phyloP scores from a whole-genome alignment of 768 basidiomycete genomes.

The Lentinula sp. region DNA sequence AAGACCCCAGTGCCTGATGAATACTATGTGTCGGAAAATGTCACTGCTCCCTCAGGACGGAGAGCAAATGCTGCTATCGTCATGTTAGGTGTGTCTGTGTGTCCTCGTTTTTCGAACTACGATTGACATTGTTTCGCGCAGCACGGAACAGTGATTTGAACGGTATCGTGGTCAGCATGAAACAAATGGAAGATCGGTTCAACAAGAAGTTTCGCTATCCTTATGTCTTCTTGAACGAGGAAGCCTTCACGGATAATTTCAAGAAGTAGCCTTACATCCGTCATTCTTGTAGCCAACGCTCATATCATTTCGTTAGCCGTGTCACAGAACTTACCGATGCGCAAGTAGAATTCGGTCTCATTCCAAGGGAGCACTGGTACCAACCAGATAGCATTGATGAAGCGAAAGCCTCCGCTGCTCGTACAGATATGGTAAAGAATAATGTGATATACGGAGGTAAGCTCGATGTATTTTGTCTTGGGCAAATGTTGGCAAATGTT shows the following conservation, averaged over 20 bases:
- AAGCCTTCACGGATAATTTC: slow-evolving; percentile 66
- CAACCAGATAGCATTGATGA: slow-evolving; percentile 81
- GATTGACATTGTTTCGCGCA: slow-evolving; percentile 12
- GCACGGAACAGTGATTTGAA: slow-evolving; percentile 58
- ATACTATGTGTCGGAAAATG: slow-evolving; percentile 41
- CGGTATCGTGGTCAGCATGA: slow-evolving; percentile 58
- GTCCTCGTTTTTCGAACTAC: not conserved
- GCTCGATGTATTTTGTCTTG: slow-evolving; percentile 8
- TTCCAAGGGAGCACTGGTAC: slow-evolving; percentile 71
- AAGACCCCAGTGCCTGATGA: slow-evolving; percentile 54
- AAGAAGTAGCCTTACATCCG: slow-evolving; percentile 39
- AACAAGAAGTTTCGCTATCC: slow-evolving; percentile 84
- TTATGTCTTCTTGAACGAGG: slow-evolving; percentile 85
- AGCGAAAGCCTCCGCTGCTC: slow-evolving; percentile 50
- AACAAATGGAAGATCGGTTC: slow-evolving; percentile 83
- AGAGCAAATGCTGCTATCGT: slow-evolving; percentile 84
- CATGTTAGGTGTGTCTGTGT: slow-evolving; percentile 45
- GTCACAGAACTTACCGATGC: slow-evolving; percentile 55
- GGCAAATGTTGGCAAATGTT: not conserved
- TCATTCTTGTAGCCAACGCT: not conserved
- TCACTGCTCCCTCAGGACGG: slow-evolving; percentile 32
- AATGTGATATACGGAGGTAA: slow-evolving; percentile 64
- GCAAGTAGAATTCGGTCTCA: slow-evolving; percentile 68
- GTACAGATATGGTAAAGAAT: slow-evolving; percentile 65
- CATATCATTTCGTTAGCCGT: slow-evolving; percentile 28